A percentile compares a stretch with the other conserved stretches of the same genome.
These are phyloP conservation scores for Rhodofomes roseus DNA, from an alignment of 1,284 basidiomycete species.

Conservation along the genomic window DNA sequence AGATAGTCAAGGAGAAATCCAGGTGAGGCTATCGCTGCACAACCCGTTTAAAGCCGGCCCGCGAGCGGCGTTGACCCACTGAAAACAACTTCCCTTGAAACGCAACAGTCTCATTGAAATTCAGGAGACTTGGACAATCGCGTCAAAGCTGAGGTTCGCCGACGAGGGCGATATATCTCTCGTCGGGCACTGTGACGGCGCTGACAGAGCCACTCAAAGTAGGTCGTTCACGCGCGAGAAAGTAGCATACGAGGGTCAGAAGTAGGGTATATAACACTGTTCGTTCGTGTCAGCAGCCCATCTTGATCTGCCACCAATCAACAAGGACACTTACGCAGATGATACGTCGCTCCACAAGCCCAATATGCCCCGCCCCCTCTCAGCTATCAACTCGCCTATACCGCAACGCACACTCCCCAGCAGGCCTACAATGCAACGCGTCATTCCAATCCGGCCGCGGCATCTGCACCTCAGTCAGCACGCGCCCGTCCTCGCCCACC, in stretches of 20 bases:
- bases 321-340: neutral
- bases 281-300: neutral
- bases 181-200: neutral
- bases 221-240: too few relatives aligned
- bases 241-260: neutral
- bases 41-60: too few relatives aligned
- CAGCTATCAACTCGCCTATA: neutral
- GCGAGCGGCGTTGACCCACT: too few relatives aligned
- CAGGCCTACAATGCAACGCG: conserved; percentile 50
- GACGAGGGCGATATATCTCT: too few relatives aligned
- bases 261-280: neutral
- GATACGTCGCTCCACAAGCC: neutral
- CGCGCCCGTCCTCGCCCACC: conserved; percentile 47
- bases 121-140: too few relatives aligned
- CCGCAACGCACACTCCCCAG: neutral
- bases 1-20: too few relatives aligned
- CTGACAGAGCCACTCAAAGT: neutral
- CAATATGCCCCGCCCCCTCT: neutral
- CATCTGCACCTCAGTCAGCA: conserved; percentile 29
- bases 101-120: too few relatives aligned
- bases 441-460: conserved; percentile 76
- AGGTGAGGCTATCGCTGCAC: too few relatives aligned
- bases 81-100: too few relatives aligned
- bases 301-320: neutral
- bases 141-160: too few relatives aligned